Base-by-base conservation (phyloP, 1,139 yeast genomes). In the Yarrowia galli region DNA sequence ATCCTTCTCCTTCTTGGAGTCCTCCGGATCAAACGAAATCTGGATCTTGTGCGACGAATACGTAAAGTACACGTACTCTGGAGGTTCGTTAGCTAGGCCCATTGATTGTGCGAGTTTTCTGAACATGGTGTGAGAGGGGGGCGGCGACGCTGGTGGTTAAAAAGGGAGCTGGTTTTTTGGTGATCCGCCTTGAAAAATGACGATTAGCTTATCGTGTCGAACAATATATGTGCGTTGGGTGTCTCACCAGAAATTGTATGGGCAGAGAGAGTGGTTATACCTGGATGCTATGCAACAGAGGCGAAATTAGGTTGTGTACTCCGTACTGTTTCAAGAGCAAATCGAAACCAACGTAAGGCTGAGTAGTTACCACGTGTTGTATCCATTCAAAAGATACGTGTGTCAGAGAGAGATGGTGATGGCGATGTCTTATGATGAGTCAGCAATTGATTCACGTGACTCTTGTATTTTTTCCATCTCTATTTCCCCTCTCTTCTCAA, bases 21-120 rank as follows among this genome's bases (percentile, higher is more conserved):
- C 97, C 71, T 89, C 96, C 0, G 93, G 92, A 56, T 91, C 85
- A 77, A 92, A 91, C 74, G 90, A 95, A 71, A 91, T 69, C 43
- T 70, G 71, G 60, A 71, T 71, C 23, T 69, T 69, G 49, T 72
- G 69, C 53, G 71, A 71, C 35, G 72, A 71, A 67, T 70, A 70
- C 48, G 72, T 73, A 18, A 76, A 74, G 22, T 68, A 60, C 25
- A 76, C 72, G 16, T 69, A 67, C 22, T 69, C 58, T 13, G 74
- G 74, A 5, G 72, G 72, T 28, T 54, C 65, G 35, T 46, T 56
- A 36, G 64, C 23, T 20, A 65, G 53, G 2, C 68, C 68, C 56
- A 65, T 36, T 12, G 63, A 18, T 15, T 45, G 63, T 12, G 68
- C 68, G 18, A 65, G 42, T 35, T 46, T 54, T 22, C 65, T 25